Percentiles rank a stretch among this genome's conserved stretches.
These are phyloP conservation scores for Byssoonygena ceratinophila DNA, from an alignment of 2,329 filamentous ascomycete genomes.

Conservation along the genomic window DNA sequence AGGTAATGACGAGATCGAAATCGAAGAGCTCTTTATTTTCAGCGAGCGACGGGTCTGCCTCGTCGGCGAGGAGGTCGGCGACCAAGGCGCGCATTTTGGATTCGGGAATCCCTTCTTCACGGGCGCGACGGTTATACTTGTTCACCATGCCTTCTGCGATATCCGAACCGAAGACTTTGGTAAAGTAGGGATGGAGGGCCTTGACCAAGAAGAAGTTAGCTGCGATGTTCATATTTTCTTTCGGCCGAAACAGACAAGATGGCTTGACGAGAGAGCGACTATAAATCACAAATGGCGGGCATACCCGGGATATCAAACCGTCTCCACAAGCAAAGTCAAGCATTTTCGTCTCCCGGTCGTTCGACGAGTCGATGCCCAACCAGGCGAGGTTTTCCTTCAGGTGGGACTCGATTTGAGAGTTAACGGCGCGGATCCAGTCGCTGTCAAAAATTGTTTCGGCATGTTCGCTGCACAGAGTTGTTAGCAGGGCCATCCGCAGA, in stretches of 20 bases:
- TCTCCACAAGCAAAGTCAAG: constrained; percentile 19
- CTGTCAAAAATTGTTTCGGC: constrained; percentile 12
- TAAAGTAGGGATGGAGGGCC: constrained; percentile 14
- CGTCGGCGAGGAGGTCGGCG: constrained; percentile 11
- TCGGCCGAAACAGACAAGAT: neutral
- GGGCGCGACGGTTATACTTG: constrained; percentile 14
- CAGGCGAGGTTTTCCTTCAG: constrained; percentile 16
- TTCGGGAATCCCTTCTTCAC: constrained; percentile 3
- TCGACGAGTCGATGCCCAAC: constrained; percentile 12
- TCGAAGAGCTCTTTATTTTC: constrained; percentile 13
- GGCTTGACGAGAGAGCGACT: no score
- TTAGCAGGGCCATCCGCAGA: neutral
- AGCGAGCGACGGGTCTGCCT: neutral
- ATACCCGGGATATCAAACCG: constrained; percentile 15
- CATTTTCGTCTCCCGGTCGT: constrained; percentile 12
- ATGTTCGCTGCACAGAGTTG: neutral
- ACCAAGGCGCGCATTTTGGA: constrained; percentile 14
- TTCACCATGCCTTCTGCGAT: constrained; percentile 16
- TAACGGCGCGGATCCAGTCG: constrained; percentile 14
- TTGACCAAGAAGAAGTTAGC: neutral
- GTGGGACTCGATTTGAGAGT: constrained; percentile 8
- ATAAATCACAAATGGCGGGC: no score
- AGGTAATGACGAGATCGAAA: constrained; percentile 16
- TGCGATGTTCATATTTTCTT: no score
- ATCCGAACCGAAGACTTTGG: constrained; percentile 17